A percentile compares a stretch with the other conserved stretches of the same genome.
phyloP scores from a whole-genome alignment of 257 asterid genomes.

The Rubia yunnanensis region DNA sequence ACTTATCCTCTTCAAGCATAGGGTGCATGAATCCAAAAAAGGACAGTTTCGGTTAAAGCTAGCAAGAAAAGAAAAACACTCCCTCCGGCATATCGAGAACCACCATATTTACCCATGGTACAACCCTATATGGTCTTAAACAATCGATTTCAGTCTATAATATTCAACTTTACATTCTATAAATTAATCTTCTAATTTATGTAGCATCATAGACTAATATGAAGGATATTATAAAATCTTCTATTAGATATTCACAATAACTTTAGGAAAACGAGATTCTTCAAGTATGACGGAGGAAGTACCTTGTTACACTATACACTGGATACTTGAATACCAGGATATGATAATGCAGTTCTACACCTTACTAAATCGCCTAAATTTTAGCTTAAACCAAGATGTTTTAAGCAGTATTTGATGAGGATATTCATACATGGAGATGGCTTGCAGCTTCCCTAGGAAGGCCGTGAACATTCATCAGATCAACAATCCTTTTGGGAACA shows the following conservation, averaged over 20 bases:
- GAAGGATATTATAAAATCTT: background rate
- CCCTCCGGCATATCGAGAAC: too few relatives aligned
- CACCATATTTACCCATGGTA: too few relatives aligned
- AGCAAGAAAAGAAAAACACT: too few relatives aligned
- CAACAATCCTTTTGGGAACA: conserved; percentile 82
- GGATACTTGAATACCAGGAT: too few relatives aligned
- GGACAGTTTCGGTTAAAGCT: background rate
- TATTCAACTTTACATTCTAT: too few relatives aligned
- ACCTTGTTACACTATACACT: too few relatives aligned
- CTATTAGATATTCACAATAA: too few relatives aligned
- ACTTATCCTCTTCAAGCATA: conserved; percentile 69
- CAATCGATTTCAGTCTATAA: background rate
- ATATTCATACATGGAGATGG: conserved; percentile 79
- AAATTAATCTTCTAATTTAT: background rate
- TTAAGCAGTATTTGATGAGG: too few relatives aligned
- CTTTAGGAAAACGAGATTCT: too few relatives aligned
- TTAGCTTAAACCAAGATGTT: background rate
- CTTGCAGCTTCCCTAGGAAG: conserved; percentile 89
- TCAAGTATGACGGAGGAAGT: too few relatives aligned
- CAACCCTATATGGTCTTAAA: background rate
- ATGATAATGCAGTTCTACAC: too few relatives aligned
- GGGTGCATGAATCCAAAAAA: conserved; percentile 37
- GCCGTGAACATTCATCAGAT: conserved; percentile 80
- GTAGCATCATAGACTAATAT: background rate
- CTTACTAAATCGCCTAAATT: background rate